Evolutionary conservation across 2,329 filamentous ascomycete species (phyloP).

Genomic region (Colletotrichum incanum): DNA sequence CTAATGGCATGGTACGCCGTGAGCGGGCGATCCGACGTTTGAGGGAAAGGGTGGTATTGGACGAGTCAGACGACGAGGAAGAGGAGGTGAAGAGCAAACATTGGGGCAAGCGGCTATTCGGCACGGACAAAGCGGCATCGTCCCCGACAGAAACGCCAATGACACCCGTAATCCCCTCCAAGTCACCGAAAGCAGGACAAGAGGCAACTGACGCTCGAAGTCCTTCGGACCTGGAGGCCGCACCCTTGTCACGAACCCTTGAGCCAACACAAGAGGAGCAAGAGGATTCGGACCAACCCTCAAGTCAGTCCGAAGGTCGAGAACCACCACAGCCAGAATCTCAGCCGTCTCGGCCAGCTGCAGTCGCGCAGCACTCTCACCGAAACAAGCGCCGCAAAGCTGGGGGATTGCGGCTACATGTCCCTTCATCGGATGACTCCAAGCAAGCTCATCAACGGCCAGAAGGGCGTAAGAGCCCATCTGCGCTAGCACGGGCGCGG

Average conservation of each 20-base stretch:
- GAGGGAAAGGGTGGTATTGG: slow-evolving; percentile 66
- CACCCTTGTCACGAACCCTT: slow-evolving; percentile 26
- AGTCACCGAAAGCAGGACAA: slow-evolving; percentile 24
- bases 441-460: slow-evolving; percentile 28
- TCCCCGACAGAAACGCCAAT: slow-evolving; percentile 37
- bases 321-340: slow-evolving; percentile 7
- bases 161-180: slow-evolving; percentile 35
- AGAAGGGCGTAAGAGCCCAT: slow-evolving; percentile 58
- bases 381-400: slow-evolving; percentile 29
- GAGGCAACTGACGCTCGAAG: slow-evolving; percentile 12
- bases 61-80: slow-evolving; percentile 53
- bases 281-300: slow-evolving; percentile 37
- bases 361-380: slow-evolving; percentile 17
- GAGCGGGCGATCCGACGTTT: slow-evolving; percentile 79
- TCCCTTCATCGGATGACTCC: slow-evolving; percentile 20
- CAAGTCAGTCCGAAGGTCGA: slow-evolving; percentile 21
- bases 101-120: slow-evolving; percentile 56
- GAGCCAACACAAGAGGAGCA: slow-evolving; percentile 41
- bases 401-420: slow-evolving; percentile 33
- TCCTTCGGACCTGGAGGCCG: slow-evolving; percentile 26
- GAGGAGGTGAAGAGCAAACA: slow-evolving; percentile 54
- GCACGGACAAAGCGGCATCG: slow-evolving; percentile 39
- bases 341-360: slow-evolving; percentile 16
- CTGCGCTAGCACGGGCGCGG: slow-evolving; percentile 60
- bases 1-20: slow-evolving; percentile 88